Evolutionary conservation across 2,329 filamentous ascomycete species (phyloP).

Genomic region (Venturia nashicola): DNA sequence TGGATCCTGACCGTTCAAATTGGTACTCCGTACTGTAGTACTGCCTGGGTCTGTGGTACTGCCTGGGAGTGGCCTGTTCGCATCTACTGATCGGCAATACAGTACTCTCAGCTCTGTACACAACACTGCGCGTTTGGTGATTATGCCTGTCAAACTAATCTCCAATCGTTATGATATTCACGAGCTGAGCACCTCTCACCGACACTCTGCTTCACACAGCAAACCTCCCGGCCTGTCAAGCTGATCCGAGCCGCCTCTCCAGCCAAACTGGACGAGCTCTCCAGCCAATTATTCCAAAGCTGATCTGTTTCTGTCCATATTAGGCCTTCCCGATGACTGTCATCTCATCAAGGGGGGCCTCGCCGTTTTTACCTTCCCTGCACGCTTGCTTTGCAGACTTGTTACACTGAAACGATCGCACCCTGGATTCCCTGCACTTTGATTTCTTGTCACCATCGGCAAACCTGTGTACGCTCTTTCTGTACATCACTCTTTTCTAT

Average conservation of each 20-base stretch:
- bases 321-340: neutral
- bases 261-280: neutral
- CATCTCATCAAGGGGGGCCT: neutral
- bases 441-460: neutral
- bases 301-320: neutral
- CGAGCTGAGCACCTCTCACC: neutral
- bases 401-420: neutral
- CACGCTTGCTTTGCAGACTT: neutral
- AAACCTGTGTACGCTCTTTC: too few relatives aligned
- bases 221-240: neutral
- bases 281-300: neutral
- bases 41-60: neutral
- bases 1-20: neutral
- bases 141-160: neutral
- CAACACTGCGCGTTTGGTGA: neutral
- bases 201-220: neutral
- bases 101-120: neutral
- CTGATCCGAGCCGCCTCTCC: neutral
- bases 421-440: neutral
- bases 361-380: neutral
- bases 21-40: too few relatives aligned
- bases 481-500: neutral
- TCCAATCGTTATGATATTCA: neutral
- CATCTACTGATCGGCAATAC: neutral
- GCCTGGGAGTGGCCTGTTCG: neutral